Conservation (phyloP, 2,329 filamentous ascomycete species). For the Ophiostoma ulmi region DNA sequence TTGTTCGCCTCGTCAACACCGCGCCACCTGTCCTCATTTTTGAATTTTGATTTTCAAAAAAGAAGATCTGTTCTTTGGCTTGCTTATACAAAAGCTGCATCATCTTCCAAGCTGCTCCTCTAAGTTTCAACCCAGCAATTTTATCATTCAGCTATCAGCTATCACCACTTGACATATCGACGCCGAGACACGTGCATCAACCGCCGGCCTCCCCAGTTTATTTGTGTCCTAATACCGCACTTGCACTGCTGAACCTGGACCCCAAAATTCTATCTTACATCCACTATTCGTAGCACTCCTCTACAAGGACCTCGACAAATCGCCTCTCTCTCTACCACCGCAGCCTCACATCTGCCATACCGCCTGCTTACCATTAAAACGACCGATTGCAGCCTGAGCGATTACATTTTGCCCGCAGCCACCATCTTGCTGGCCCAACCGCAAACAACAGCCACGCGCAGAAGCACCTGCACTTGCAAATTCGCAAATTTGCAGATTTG, state of each 20-base stretch:
- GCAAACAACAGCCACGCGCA: background rate
- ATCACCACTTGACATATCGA: background rate
- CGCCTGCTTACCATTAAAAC: background rate
- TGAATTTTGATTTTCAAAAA: background rate
- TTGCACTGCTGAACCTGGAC: background rate
- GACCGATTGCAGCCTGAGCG: slow-evolving; percentile 2
- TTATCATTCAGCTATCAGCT: background rate
- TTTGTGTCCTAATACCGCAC: background rate
- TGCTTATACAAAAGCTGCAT: background rate
- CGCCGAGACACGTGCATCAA: slow-evolving; percentile 10
- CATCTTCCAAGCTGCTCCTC: background rate
- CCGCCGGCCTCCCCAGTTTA: slow-evolving; percentile 5
- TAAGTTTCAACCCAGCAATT: background rate
- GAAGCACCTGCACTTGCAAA: background rate
- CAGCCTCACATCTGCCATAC: background rate
- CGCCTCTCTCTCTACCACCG: background rate
- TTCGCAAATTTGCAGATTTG: background rate
- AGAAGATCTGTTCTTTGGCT: background rate
- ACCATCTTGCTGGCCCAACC: background rate
- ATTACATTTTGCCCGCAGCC: background rate
- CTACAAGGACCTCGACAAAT: background rate
- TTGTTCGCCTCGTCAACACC: background rate
- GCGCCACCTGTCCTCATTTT: background rate
- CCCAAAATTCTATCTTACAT: background rate
- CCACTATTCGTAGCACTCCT: background rate